Percentiles rank a stretch among this genome's conserved stretches.
Evolutionary conservation across 768 basidiomycete species (phyloP).

Genomic region (Leucogyrophana mollusca): DNA sequence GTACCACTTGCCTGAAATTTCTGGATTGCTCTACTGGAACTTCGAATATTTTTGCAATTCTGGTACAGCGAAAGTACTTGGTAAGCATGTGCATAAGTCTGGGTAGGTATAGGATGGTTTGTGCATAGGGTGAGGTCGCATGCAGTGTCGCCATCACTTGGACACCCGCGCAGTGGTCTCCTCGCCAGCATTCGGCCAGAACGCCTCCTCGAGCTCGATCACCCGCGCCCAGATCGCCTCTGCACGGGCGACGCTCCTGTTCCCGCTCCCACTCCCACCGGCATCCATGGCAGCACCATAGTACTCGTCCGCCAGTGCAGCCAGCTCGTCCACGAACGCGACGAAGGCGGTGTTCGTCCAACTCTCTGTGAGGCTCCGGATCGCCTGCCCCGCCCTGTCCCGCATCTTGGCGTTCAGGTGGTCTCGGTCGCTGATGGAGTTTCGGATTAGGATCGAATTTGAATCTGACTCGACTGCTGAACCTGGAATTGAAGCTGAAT

Average conservation of each 20-base stretch:
- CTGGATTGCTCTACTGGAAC: no score
- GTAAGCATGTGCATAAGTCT: no score
- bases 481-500: no score
- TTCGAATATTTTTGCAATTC: no score
- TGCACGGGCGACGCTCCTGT: constrained; percentile 25
- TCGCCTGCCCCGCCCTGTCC: constrained; percentile 24
- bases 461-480: no score
- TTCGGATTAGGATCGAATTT: no score
- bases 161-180: constrained; percentile 52
- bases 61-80: no score
- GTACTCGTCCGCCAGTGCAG: constrained; percentile 42
- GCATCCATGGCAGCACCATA: constrained; percentile 35
- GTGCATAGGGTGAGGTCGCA: no score
- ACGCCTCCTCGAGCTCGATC: constrained; percentile 57
- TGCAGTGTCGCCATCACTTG: constrained; percentile 18
- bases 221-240: constrained; percentile 58
- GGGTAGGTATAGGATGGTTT: no score
- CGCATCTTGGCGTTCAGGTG: no score
- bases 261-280: constrained; percentile 24
- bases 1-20: no score
- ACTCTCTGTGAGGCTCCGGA: constrained; percentile 53
- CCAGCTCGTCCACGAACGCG: constrained; percentile 50
- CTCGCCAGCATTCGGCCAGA: constrained; percentile 54
- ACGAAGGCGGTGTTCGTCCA: constrained; percentile 61
- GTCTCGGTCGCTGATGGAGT: no score